Evolutionary conservation across 306 rosid genomes (phyloP), one percentile per base, ranked within the genome.

Genomic region (Prunus davidiana): DNA sequence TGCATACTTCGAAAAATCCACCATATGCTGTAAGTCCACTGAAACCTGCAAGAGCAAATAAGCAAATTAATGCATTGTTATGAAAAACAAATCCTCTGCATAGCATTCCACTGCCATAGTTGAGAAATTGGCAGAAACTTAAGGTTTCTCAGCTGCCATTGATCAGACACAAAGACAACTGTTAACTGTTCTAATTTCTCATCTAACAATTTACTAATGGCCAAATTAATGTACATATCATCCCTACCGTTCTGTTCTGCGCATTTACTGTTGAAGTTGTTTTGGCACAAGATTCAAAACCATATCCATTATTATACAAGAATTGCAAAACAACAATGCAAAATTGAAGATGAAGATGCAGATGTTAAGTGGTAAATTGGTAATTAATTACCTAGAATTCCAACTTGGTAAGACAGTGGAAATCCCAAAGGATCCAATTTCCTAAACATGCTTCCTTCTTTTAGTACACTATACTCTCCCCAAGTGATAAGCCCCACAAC

Each of bases 21-120:
- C 69, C 96, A 69, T 93, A 91, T 1, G 96, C 96, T 57, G 96
- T 38, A 24, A 93, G 20, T 64, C 98, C 98, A 78, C 84, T 87
- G 13, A 86, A 83, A 6, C 89, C 93, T 91, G 63, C 6, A 63
- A 32, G 2, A 73, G 19, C 45, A 10, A 76, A 14, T 0, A 5
- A 58, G 43, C 16, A 30, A 64, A 4, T n/a, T 13, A 30, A n/a
- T 61, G 18, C 56, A 5, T 13, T 32, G 24, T 30, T 6, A 43
- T 1, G 13, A 10, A 22, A 6, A 76, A 64, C 10, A 13, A 16
- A 46, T 19, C 19, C 20, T 51, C 56, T 51, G 56, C 56, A 0
- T 32, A 32, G 38, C 7, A 32, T 1, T 34, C 41, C 41, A 34
- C 41, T 34, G 41, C 41, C 41, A 6, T 34, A 5, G 41, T 34